A percentile compares a stretch with the other conserved stretches of the same genome.
These are phyloP conservation scores for Phaffia australis DNA, from an alignment of 768 basidiomycete species.

Conservation along the genomic window DNA sequence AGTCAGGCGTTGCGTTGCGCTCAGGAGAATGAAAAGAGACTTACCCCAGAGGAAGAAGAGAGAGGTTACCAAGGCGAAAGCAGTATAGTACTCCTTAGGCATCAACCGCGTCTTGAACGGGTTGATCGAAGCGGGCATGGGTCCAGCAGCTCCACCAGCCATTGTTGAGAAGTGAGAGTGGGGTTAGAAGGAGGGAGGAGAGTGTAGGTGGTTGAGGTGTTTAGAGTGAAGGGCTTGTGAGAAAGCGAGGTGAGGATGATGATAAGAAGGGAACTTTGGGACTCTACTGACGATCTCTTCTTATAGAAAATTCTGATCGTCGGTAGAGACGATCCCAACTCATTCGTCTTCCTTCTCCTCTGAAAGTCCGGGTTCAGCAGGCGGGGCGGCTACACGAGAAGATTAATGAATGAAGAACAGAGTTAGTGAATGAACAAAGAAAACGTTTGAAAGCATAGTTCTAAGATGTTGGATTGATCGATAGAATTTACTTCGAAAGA, in stretches of 20 bases:
- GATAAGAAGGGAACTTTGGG: not conserved
- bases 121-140: slow-evolving; percentile 1
- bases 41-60: slow-evolving; percentile 61
- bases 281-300: slow-evolving; percentile 15
- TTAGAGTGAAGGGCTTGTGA: too few relatives aligned
- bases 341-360: too few relatives aligned
- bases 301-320: slow-evolving; percentile 12
- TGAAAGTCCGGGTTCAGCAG: too few relatives aligned
- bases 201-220: not conserved
- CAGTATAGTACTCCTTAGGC: slow-evolving; percentile 36
- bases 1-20: not conserved
- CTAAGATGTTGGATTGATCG: too few relatives aligned
- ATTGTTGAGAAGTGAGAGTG: slow-evolving; percentile 1
- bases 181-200: not conserved
- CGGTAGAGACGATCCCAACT: too few relatives aligned
- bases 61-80: slow-evolving; percentile 60
- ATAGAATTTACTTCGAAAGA: too few relatives aligned
- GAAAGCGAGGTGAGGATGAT: too few relatives aligned
- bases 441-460: too few relatives aligned
- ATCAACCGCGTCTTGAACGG: slow-evolving; percentile 18
- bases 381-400: too few relatives aligned
- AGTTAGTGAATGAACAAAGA: too few relatives aligned
- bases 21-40: not conserved
- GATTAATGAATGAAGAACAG: too few relatives aligned
- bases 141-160: slow-evolving; percentile 21